Base-by-base conservation (phyloP, 73 alveolate species). In the Symbiodinium natans region DNA sequence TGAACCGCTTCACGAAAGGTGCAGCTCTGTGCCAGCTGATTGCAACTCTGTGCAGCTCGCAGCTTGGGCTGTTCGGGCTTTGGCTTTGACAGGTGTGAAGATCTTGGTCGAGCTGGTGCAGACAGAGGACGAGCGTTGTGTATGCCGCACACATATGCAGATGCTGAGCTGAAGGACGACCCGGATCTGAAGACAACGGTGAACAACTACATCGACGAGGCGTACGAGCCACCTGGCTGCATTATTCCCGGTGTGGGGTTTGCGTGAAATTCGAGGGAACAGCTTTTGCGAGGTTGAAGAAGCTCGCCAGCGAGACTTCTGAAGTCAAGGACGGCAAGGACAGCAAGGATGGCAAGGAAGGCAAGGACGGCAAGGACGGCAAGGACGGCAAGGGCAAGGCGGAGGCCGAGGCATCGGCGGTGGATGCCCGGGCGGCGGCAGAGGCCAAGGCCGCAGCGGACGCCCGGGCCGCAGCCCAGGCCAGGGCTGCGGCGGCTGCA, bases 71-170 rank as follows among this genome's bases (percentile, higher is more conserved):
- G 59, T 46, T 6, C 13, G n/a, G 59, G 59, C 59, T 46, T 46
- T 6, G 21, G 6, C 59, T 46, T 13, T 46, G 59, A n/a, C 13
- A 63, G 80, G 80, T n/a, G 40, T 63, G 38, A 63, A 63, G 80
- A 27, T 63, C 36, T n/a, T 63, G 38, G 80, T 63, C 38, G 80
- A 63, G 23, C 80, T 63, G 80, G 80, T 63, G 80, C 80, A 63
- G 80, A 63, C 80, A 17, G 80, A 63, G 80, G 80, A 63, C 80
- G 9, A n/a, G n/a, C n/a, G n/a, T n/a, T n/a, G n/a, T n/a, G n/a
- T n/a, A n/a, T n/a, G n/a, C n/a, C n/a, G n/a, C n/a, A n/a, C n/a
- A n/a, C n/a, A n/a, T n/a, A n/a, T n/a, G n/a, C n/a, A n/a, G n/a
- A n/a, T n/a, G n/a, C n/a, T n/a, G n/a, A n/a, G n/a, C n/a, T n/a